Evolutionary conservation across 371 early-diverging fungal species (phyloP).

Genomic region (Capniomyces stellatus): DNA sequence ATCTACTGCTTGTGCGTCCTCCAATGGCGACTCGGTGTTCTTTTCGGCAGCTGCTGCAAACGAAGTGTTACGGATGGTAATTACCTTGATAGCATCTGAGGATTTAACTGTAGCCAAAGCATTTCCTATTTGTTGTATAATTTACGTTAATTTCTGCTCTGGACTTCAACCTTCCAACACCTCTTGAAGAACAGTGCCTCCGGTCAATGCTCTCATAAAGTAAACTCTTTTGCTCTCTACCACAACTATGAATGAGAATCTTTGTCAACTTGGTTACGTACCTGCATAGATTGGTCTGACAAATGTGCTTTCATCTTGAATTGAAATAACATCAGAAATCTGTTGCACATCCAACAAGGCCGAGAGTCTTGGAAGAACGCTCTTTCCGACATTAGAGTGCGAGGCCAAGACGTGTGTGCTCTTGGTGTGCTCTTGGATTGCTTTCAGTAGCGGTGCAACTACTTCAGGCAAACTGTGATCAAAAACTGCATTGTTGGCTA

Average conservation of each 20-base stretch:
- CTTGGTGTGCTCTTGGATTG: slow-evolving; percentile 42
- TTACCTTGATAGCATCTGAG: slow-evolving; percentile 60
- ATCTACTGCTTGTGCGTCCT: slow-evolving; percentile 46
- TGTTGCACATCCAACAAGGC: slow-evolving; percentile 81
- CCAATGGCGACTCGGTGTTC: slow-evolving; percentile 34
- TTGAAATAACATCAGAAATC: slow-evolving; percentile 70
- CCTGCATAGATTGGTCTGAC: slow-evolving; percentile 95
- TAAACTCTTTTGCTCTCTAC: no score
- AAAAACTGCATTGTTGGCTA: slow-evolving; percentile 60
- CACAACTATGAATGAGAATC: neutral
- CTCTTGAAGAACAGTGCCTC: no score
- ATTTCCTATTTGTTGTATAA: slow-evolving; percentile 32
- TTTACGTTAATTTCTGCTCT: no score
- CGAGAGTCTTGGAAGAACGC: slow-evolving; percentile 81
- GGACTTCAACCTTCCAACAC: no score
- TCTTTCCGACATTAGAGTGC: slow-evolving; percentile 82
- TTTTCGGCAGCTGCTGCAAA: slow-evolving; percentile 53
- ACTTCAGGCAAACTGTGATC: slow-evolving; percentile 67
- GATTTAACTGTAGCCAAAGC: slow-evolving; percentile 93
- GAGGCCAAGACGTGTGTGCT: slow-evolving; percentile 76
- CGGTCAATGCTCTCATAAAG: no score
- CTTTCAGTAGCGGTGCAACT: slow-evolving; percentile 54
- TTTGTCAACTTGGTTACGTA: neutral
- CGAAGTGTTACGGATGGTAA: slow-evolving; percentile 84
- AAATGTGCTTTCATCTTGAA: slow-evolving; percentile 73